phyloP scores from a whole-genome alignment of 2,329 filamentous ascomycete genomes.

The Claviceps maximensis region DNA sequence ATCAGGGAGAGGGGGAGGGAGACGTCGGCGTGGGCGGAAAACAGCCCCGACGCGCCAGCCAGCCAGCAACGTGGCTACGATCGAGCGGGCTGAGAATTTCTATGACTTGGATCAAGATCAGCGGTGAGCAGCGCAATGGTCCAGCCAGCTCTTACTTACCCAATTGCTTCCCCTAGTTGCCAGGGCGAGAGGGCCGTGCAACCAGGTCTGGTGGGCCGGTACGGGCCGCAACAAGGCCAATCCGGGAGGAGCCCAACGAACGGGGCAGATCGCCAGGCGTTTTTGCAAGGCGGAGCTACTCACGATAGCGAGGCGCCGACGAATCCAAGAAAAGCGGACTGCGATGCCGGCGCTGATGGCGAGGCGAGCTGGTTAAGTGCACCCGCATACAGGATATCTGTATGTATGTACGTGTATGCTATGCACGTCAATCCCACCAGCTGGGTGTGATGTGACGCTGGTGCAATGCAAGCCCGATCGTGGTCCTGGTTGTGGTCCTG shows the following conservation, averaged over 20 bases:
- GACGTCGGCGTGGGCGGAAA: background rate
- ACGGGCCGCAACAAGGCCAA: slow-evolving; percentile 1
- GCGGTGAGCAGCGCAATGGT: slow-evolving; percentile 1
- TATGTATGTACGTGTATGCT: background rate
- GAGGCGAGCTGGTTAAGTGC: background rate
- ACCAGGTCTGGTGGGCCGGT: background rate
- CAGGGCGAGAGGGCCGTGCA: background rate
- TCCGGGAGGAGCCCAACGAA: background rate
- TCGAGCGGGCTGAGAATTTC: background rate
- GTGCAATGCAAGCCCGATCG: background rate
- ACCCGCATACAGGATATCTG: background rate
- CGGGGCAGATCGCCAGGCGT: background rate
- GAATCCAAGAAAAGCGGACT: background rate
- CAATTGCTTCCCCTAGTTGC: background rate
- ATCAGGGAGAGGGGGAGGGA: background rate
- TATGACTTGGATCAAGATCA: background rate
- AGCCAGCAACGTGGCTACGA: background rate
- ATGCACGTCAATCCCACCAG: background rate
- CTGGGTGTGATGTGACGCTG: background rate
- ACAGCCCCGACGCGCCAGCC: background rate
- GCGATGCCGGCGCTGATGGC: slow-evolving; percentile 2
- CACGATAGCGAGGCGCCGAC: background rate
- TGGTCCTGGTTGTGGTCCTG: no score
- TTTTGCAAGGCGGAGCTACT: background rate
- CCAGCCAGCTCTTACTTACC: background rate